These are phyloP conservation scores for Trichophyton verrucosum DNA, from an alignment of 2,329 filamentous ascomycete genomes.

Conservation along the genomic window DNA sequence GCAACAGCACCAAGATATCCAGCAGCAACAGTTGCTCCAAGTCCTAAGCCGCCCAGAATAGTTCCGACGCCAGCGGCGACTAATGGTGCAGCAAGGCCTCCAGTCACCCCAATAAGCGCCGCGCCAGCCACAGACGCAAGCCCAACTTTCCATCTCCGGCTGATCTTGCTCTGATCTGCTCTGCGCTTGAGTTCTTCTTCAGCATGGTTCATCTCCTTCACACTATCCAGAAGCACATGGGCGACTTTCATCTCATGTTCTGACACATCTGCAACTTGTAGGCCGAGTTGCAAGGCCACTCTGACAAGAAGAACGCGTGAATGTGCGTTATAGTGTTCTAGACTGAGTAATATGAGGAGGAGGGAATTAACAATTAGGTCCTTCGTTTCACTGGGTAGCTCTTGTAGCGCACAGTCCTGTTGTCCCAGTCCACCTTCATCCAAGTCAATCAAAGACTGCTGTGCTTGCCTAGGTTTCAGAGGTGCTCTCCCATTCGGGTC, in stretches of 20 bases:
- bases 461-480: background rate
- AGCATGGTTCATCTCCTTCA: slow-evolving; percentile 65
- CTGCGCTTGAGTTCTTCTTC: slow-evolving; percentile 58
- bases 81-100: slow-evolving; percentile 64
- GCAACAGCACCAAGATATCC: slow-evolving; percentile 68
- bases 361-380: slow-evolving; percentile 60
- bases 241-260: slow-evolving; percentile 66
- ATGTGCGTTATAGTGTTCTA: slow-evolving; percentile 65
- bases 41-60: slow-evolving; percentile 62
- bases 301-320: slow-evolving; percentile 60
- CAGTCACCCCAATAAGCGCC: slow-evolving; percentile 70
- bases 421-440: background rate
- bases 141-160: slow-evolving; percentile 67
- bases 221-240: slow-evolving; percentile 59
- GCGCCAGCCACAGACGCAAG: slow-evolving; percentile 80
- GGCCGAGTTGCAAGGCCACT: slow-evolving; percentile 56
- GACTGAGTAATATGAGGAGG: slow-evolving; percentile 58
- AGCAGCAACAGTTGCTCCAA: slow-evolving; percentile 62
- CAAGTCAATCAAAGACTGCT: background rate
- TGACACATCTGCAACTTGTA: slow-evolving; percentile 52
- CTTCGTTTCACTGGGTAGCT: slow-evolving; percentile 32
- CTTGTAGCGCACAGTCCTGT: slow-evolving; percentile 27
- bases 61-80: slow-evolving; percentile 67
- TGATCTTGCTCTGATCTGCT: slow-evolving; percentile 51
- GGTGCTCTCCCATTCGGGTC: slow-evolving; percentile 4